Percentiles rank a stretch among this genome's conserved stretches.
phyloP scores from a whole-genome alignment of 805 yeast species.

The Saccharomycopsis microspora region DNA sequence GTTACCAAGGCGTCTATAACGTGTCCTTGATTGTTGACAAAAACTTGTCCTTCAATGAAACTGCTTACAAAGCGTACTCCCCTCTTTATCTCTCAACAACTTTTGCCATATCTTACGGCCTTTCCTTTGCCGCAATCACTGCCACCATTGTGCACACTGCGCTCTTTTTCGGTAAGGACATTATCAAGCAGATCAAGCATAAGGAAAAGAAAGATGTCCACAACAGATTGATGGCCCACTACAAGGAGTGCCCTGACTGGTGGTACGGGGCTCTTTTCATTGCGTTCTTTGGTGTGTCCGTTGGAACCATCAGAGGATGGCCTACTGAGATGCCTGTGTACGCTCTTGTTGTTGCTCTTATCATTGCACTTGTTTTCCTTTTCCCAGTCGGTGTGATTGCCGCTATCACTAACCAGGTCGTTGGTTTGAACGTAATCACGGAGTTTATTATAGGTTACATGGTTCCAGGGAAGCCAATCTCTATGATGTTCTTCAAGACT shows the following conservation, averaged over 20 bases:
- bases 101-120: constrained; percentile 48
- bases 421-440: constrained; percentile 50
- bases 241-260: constrained; percentile 54
- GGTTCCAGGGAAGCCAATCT: constrained; percentile 48
- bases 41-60: constrained; percentile 31
- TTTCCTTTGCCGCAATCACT: constrained; percentile 50
- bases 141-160: constrained; percentile 48
- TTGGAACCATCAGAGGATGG: constrained; percentile 28
- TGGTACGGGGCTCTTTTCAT: constrained; percentile 41
- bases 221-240: constrained; percentile 41
- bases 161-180: constrained; percentile 45
- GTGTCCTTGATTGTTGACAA: constrained; percentile 35
- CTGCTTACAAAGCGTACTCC: constrained; percentile 44
- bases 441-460: constrained; percentile 57
- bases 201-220: constrained; percentile 38
- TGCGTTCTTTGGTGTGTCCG: constrained; percentile 34
- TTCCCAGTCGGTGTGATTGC: constrained; percentile 52
- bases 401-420: constrained; percentile 48
- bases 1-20: constrained; percentile 37
- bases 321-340: constrained; percentile 38
- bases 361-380: constrained; percentile 40
- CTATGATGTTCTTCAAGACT: constrained; percentile 51
- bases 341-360: constrained; percentile 47
- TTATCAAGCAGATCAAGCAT: constrained; percentile 30
- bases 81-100: constrained; percentile 53